Percentiles rank a stretch among this genome's conserved stretches.
Evolutionary conservation across 371 early-diverging fungal species (phyloP).

Genomic region (Mycotypha africana): DNA sequence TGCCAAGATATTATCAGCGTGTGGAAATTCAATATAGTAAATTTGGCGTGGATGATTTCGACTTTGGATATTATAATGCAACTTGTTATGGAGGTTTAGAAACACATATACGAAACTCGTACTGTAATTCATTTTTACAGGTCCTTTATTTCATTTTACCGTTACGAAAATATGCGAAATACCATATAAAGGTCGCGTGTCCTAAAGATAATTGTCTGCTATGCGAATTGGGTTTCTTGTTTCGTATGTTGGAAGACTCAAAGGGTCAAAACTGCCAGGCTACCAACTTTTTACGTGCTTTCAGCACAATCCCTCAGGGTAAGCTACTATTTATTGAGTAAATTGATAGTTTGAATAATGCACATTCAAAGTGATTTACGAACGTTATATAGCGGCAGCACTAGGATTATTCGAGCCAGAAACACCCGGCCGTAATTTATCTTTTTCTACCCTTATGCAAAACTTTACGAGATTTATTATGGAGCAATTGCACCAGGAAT

Average conservation of each 20-base stretch:
- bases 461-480: constrained; percentile 85
- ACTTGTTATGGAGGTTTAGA: constrained; percentile 86
- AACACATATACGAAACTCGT: constrained; percentile 84
- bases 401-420: constrained; percentile 85
- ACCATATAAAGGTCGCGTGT: constrained; percentile 71
- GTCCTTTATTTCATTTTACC: constrained; percentile 68
- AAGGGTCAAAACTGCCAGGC: constrained; percentile 94
- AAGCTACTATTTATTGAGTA: constrained; percentile 1
- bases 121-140: constrained; percentile 87
- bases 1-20: constrained; percentile 69
- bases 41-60: constrained; percentile 97
- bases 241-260: constrained; percentile 85
- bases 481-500: constrained; percentile 81
- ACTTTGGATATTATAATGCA: constrained; percentile 90
- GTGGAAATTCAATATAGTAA: constrained; percentile 81
- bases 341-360: too few species aligned
- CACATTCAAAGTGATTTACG: too few species aligned
- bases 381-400: constrained; percentile 50
- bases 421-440: constrained; percentile 47
- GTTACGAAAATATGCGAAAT: constrained; percentile 62
- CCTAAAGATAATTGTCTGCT: constrained; percentile 71
- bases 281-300: constrained; percentile 79
- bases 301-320: constrained; percentile 83
- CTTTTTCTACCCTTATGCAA: constrained; percentile 75
- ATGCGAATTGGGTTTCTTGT: constrained; percentile 91